These are phyloP conservation scores for Amphichorda felina DNA, from an alignment of 2,329 filamentous ascomycete genomes.

Conservation along the genomic window DNA sequence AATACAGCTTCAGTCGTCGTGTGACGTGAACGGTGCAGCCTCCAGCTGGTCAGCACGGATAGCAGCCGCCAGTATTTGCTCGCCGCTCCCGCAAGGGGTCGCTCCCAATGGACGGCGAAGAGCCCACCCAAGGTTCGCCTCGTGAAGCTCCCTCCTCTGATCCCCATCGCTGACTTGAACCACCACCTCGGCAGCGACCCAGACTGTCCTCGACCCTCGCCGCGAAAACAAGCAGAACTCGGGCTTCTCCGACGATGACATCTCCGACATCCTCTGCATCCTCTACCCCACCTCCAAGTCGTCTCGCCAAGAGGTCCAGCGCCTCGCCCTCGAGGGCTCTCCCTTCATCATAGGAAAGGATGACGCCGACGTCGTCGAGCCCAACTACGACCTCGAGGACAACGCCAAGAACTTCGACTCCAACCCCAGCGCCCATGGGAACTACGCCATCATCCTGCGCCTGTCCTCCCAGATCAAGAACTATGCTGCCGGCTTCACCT, in stretches of 20 bases:
- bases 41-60: neutral
- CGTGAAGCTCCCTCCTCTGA: too few species aligned
- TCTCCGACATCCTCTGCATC: constrained; percentile 81
- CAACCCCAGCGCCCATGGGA: constrained; percentile 33
- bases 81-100: neutral
- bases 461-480: constrained; percentile 65
- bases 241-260: constrained; percentile 69
- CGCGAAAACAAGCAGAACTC: constrained; percentile 71
- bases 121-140: constrained; percentile 30
- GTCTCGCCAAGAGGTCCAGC: constrained; percentile 58
- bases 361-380: constrained; percentile 34
- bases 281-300: constrained; percentile 66
- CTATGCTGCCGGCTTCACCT: constrained; percentile 63
- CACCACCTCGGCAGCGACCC: constrained; percentile 45
- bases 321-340: constrained; percentile 33
- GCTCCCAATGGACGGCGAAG: constrained; percentile 30
- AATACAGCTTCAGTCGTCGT: neutral
- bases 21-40: neutral
- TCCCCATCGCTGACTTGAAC: constrained; percentile 6
- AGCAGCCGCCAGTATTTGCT: neutral
- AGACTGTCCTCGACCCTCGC: constrained; percentile 70
- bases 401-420: constrained; percentile 31
- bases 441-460: constrained; percentile 65
- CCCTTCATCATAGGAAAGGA: constrained; percentile 37
- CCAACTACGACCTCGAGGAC: constrained; percentile 40